Conservation (phyloP, 805 yeast genomes). For the Yamadazyma nakazawae region DNA sequence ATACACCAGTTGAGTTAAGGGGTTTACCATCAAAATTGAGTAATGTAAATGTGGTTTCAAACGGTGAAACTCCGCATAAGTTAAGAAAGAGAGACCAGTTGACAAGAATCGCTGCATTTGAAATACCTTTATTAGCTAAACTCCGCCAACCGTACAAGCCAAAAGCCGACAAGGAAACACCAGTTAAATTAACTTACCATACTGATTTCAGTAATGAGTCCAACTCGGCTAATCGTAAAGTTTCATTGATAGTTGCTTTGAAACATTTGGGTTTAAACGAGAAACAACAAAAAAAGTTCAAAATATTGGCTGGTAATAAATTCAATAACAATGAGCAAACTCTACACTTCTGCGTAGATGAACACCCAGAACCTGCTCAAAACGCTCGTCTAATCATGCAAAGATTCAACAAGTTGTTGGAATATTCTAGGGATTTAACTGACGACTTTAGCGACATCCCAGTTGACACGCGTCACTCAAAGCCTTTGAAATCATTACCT, state of each 20-base stretch:
- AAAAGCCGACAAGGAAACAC: constrained; percentile 39
- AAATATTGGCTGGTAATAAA: constrained; percentile 74
- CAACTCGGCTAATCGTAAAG: constrained; percentile 64
- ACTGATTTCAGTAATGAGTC: constrained; percentile 75
- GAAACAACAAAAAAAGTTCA: constrained; percentile 66
- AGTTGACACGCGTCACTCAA: constrained; percentile 70
- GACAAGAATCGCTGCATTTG: constrained; percentile 85
- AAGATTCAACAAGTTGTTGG: constrained; percentile 56
- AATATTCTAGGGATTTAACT: constrained; percentile 59
- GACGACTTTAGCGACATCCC: constrained; percentile 77
- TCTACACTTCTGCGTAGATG: constrained; percentile 62
- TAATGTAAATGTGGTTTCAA: constrained; percentile 32
- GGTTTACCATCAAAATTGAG: constrained; percentile 38
- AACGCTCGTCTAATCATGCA: constrained; percentile 74
- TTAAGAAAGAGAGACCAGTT: constrained; percentile 74
- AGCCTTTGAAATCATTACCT: constrained; percentile 34
- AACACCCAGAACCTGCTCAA: constrained; percentile 76
- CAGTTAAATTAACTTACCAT: constrained; percentile 62
- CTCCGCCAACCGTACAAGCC: constrained; percentile 68
- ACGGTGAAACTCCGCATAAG: constrained; percentile 37
- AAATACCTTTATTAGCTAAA: constrained; percentile 79
- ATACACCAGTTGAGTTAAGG: constrained; percentile 33
- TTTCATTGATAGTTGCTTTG: constrained; percentile 54
- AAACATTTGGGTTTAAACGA: constrained; percentile 50
- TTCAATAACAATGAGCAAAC: constrained; percentile 59